These are phyloP conservation scores for Hypoxylon lenormandii DNA, from an alignment of 495 filamentous ascomycete species.

Conservation along the genomic window DNA sequence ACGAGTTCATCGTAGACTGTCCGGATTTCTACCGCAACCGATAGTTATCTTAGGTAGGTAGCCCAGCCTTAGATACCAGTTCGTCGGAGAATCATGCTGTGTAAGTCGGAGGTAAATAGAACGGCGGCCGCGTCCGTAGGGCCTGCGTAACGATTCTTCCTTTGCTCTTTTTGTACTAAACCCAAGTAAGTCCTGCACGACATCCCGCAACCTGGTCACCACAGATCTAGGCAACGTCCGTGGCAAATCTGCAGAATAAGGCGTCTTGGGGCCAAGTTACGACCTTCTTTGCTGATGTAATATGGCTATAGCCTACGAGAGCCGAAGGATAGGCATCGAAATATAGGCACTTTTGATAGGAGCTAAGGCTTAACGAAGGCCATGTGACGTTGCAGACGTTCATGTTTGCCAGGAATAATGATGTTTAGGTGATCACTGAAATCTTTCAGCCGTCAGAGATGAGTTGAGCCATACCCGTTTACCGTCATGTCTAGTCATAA, in stretches of 20 bases:
- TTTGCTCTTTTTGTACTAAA: constrained; percentile 37
- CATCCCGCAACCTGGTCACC: constrained; percentile 43
- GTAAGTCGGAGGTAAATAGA: constrained; percentile 47
- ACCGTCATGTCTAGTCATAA: constrained; percentile 37
- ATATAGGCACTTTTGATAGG: constrained; percentile 6
- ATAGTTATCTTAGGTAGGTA: background rate
- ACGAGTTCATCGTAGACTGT: constrained; percentile 7
- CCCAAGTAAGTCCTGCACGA: constrained; percentile 38
- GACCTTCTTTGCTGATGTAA: constrained; percentile 16
- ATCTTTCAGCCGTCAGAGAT: constrained; percentile 27
- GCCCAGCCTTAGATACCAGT: constrained; percentile 32
- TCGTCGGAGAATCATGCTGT: constrained; percentile 39
- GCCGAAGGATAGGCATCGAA: background rate
- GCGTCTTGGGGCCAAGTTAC: constrained; percentile 8
- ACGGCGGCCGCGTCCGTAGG: constrained; percentile 35
- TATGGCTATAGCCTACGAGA: constrained; percentile 20
- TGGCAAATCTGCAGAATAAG: constrained; percentile 35
- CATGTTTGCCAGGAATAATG: constrained; percentile 9
- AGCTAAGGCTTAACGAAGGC: constrained; percentile 10
- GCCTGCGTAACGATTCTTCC: constrained; percentile 36
- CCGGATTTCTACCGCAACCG: constrained; percentile 20
- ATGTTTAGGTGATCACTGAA: constrained; percentile 20
- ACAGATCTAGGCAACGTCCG: constrained; percentile 38
- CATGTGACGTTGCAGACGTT: constrained; percentile 24
- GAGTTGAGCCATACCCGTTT: constrained; percentile 30